Conservation (phyloP, 257 asterid genomes). For the Parsonsia alboflavescens region DNA sequence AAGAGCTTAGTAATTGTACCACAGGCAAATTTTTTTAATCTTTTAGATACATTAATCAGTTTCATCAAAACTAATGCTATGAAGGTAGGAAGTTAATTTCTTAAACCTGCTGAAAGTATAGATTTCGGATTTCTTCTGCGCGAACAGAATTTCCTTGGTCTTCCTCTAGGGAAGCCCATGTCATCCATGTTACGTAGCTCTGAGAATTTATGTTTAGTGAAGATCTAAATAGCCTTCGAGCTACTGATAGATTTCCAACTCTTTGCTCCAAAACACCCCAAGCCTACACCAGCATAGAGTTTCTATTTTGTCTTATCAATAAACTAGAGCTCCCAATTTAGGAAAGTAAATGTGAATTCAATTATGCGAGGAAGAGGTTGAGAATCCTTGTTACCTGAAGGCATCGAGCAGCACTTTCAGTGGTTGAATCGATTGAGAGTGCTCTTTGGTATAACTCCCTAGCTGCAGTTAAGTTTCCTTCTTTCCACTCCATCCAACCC, state of each 20-base stretch:
- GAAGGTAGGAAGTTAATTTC: neutral
- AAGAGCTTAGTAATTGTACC: neutral
- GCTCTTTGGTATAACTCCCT: constrained; percentile 80
- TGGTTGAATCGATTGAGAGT: constrained; percentile 57
- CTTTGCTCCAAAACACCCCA: constrained; percentile 98
- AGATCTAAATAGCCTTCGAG: constrained; percentile 77
- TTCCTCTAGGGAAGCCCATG: constrained; percentile 96
- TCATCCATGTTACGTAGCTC: constrained; percentile 97
- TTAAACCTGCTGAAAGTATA: constrained; percentile 86
- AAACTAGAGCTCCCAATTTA: neutral
- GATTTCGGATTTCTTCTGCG: constrained; percentile 90
- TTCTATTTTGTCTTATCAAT: neutral
- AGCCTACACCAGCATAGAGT: constrained; percentile 41
- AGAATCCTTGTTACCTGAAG: constrained; percentile 56
- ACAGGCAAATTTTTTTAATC: neutral
- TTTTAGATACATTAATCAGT: neutral
- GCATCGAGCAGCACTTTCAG: constrained; percentile 88
- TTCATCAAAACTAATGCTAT: neutral
- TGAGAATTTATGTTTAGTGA: constrained; percentile 88
- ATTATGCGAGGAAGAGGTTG: too few species aligned
- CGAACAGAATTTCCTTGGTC: constrained; percentile 83
- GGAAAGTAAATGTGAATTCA: too few species aligned
- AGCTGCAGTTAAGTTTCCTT: constrained; percentile 79
- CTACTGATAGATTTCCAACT: constrained; percentile 81
- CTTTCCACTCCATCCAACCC: constrained; percentile 99